Percentiles rank a stretch among this genome's conserved stretches.
phyloP scores from a whole-genome alignment of 306 rosid genomes.

The Dryas octopetala region DNA sequence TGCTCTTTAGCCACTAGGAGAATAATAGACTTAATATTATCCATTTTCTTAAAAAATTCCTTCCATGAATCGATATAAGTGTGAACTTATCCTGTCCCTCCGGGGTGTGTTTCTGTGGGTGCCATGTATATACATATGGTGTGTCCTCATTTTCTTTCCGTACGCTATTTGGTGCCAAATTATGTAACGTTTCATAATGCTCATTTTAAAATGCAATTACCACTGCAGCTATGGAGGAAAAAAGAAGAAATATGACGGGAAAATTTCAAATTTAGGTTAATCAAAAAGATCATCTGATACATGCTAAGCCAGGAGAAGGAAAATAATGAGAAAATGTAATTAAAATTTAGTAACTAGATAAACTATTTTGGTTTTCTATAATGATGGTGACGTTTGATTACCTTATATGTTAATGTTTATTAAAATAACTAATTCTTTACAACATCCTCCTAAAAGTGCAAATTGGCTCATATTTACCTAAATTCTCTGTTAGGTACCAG shows the following conservation, averaged over 20 bases:
- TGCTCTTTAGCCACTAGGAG: neutral
- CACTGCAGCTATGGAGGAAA: too few species aligned
- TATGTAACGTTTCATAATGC: too few species aligned
- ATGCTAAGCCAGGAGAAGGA: too few species aligned
- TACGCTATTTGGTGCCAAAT: neutral
- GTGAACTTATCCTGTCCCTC: neutral
- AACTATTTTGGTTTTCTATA: too few species aligned
- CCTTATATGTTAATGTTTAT: too few species aligned
- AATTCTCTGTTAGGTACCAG: slow-evolving; percentile 57
- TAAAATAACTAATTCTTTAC: too few species aligned
- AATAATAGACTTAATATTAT: neutral
- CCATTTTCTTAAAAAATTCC: neutral
- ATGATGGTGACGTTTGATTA: neutral
- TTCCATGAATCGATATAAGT: neutral
- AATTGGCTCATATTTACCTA: neutral
- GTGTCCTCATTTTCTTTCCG: neutral
- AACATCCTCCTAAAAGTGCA: neutral
- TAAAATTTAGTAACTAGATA: neutral
- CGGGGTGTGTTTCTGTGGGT: neutral
- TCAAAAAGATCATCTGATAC: too few species aligned
- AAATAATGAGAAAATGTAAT: too few species aligned
- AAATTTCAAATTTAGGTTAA: too few species aligned
- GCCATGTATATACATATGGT: neutral
- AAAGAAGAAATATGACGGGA: too few species aligned
- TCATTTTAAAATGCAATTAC: too few species aligned